Evolutionary conservation across 179 eudicot genomes (phyloP).

Genomic region (Silene vulgaris): DNA sequence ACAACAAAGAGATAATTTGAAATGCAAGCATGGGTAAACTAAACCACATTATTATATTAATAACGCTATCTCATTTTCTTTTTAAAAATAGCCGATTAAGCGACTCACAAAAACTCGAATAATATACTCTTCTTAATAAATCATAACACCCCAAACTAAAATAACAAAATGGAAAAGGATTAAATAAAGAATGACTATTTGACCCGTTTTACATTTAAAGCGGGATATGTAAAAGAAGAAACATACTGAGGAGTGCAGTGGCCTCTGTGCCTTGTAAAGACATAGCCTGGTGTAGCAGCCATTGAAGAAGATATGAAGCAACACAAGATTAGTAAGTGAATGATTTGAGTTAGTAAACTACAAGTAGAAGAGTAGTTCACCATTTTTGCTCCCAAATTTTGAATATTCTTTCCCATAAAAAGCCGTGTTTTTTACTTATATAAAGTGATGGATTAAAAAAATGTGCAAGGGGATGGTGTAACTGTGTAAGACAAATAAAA

Average conservation of each 20-base stretch:
- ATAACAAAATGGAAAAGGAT: not conserved
- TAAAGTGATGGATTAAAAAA: not conserved
- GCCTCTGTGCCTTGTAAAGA: conserved; percentile 61
- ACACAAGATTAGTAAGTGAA: conserved; percentile 15
- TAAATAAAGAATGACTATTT: no score
- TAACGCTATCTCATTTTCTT: no score
- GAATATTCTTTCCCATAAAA: not conserved
- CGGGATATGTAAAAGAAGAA: not conserved
- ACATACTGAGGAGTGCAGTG: conserved; percentile 79
- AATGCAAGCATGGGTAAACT: no score
- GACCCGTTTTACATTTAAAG: no score
- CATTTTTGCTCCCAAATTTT: conserved; percentile 18
- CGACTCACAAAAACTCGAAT: no score
- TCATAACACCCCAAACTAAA: not conserved
- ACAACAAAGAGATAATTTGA: no score
- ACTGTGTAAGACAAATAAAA: not conserved
- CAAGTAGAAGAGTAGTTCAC: conserved; percentile 16
- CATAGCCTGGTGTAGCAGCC: conserved; percentile 43
- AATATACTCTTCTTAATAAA: no score
- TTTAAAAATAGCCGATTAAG: no score
- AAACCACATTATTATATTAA: no score
- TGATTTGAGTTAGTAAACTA: conserved; percentile 33
- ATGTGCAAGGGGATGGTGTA: not conserved
- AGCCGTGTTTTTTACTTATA: no score
- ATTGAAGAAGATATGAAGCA: conserved; percentile 21